These are phyloP conservation scores for Ricinus communis DNA, from an alignment of 345 rosid genomes.

Conservation along the genomic window DNA sequence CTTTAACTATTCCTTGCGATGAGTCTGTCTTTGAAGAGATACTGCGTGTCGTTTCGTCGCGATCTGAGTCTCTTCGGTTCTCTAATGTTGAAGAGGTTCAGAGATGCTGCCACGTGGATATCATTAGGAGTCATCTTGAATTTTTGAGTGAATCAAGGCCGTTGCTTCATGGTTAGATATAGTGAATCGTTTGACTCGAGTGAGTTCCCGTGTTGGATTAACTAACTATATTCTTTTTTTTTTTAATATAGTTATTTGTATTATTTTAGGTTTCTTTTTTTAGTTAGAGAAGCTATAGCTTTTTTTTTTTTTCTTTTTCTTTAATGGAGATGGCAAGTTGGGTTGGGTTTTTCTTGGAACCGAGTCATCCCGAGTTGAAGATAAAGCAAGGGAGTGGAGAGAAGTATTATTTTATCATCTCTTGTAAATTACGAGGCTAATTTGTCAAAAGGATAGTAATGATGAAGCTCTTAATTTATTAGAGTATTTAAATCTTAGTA, in stretches of 20 bases:
- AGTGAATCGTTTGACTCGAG: too few relatives aligned
- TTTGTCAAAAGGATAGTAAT: background rate
- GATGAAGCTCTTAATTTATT: too few relatives aligned
- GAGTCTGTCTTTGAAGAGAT: constrained; percentile 79
- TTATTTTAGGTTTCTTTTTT: background rate
- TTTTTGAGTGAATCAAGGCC: constrained; percentile 53
- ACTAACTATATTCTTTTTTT: constrained; percentile 1
- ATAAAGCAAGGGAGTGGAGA: too few relatives aligned
- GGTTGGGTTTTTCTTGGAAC: constrained; percentile 13
- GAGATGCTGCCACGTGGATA: constrained; percentile 53
- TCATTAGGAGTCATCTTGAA: constrained; percentile 28
- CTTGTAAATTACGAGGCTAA: constrained; percentile 38
- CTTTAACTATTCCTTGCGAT: constrained; percentile 76
- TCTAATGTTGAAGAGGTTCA: constrained; percentile 45
- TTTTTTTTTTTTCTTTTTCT: background rate
- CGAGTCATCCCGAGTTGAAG: constrained; percentile 43
- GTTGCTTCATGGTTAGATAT: constrained; percentile 47
- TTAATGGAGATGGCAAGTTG: constrained; percentile 36
- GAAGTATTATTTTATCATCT: constrained; percentile 6
- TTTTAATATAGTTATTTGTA: background rate
- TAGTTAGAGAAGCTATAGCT: too few relatives aligned
- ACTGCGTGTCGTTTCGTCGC: constrained; percentile 36
- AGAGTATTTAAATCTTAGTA: too few relatives aligned
- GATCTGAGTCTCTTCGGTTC: constrained; percentile 34
- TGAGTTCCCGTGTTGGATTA: background rate